Evolutionary conservation across 1,139 yeast species (phyloP), one percentile per base, ranked within the genome.

Genomic region (Pneumocystis canis): DNA sequence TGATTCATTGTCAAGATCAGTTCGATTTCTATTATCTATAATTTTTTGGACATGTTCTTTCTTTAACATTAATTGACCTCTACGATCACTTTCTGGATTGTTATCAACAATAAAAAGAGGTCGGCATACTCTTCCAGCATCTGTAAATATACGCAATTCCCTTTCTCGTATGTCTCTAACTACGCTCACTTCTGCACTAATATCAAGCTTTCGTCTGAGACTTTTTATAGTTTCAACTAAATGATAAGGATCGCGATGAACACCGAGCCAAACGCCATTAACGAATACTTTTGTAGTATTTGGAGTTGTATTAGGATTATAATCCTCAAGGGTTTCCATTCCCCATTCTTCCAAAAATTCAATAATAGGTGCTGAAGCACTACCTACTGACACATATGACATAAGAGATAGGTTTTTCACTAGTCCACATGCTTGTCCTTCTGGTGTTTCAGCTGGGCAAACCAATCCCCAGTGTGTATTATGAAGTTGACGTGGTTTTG

Each of bases 401-500:
- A 94, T 90, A 70, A 92, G 79, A 0, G 97, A 89, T 73, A 92
- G 80, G 75, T 92, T 92, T 79, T 92, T 92, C 64, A 94, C 98
- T 75, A 92, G 80, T 71, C 99, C 99, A 87, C 99, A 92, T 61
- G 99, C 98, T 78, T 92, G 98, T 72, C 99, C 99, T 79, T 92
- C 99, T 2, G 99, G 99, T 18, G 99, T 92, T 76, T 92, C 99
- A 32, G 99, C 98, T 59, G 99, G 98, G 77, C 99, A 92, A 58
- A 92, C 98, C 71, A 92, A 82, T 72, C 99, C 99, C 98, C 98
- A 94, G 78, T 94, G 99, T 35, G 98, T 92, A 74, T 94, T 94
- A 77, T 94, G 99, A 71, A 92, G 81, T 77, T 94, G 98, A 79
- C 99, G 90, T 62, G 98, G 98, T 72, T 92, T 89, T 62, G 97